Conservation (phyloP, 2,329 filamentous ascomycete genomes). For the Lachnellula cervina region DNA sequence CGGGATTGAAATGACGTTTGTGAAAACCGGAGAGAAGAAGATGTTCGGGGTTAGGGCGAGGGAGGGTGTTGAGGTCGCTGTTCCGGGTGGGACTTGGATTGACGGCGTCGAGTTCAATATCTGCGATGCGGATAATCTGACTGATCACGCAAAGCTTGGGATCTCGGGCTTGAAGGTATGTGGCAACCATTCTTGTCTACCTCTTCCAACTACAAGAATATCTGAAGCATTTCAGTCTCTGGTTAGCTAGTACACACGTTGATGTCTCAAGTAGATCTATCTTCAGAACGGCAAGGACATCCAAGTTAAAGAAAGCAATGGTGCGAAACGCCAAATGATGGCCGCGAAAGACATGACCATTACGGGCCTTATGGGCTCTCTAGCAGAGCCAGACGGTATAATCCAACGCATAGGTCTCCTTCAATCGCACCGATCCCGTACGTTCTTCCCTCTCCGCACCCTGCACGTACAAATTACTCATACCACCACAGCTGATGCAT, state of each 20-base stretch:
- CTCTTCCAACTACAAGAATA: too few species aligned
- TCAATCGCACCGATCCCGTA: conserved; percentile 3
- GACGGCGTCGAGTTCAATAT: conserved; percentile 7
- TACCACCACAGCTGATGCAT: too few species aligned
- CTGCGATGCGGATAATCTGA: background rate
- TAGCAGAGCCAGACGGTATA: conserved; percentile 6
- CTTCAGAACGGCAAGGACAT: conserved; percentile 1
- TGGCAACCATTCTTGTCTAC: background rate
- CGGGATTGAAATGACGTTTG: conserved; percentile 1
- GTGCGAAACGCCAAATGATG: conserved; percentile 6
- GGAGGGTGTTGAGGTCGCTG: background rate
- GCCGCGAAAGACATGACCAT: conserved; percentile 2
- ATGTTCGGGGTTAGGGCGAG: background rate
- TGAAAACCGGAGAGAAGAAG: background rate
- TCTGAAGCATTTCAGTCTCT: too few species aligned
- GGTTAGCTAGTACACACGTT: too few species aligned
- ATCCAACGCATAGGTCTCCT: conserved; percentile 15
- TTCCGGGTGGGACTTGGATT: background rate
- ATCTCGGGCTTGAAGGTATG: conserved; percentile 9
- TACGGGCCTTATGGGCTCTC: conserved; percentile 7
- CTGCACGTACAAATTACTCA: too few species aligned
- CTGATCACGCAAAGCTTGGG: conserved; percentile 2
- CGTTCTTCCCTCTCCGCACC: too few species aligned
- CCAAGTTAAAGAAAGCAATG: conserved; percentile 1
- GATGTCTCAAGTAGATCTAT: background rate